Evolutionary conservation across 257 asterid species (phyloP), one percentile per base, ranked within the genome.

Genomic region (Pogostemon cablin): DNA sequence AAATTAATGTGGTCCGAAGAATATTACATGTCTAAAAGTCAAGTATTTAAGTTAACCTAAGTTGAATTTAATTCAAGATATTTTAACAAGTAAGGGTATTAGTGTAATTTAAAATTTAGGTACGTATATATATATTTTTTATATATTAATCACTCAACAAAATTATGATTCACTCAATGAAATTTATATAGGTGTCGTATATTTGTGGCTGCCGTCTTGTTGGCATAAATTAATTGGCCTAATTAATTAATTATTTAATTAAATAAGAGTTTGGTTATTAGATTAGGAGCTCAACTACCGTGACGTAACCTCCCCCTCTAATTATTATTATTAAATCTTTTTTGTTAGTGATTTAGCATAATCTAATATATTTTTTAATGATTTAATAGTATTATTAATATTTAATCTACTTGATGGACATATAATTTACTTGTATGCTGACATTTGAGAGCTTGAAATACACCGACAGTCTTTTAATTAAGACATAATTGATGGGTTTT

Each of bases 271-370:
- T 55, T 67, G 75, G 75, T 79, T 72, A 56, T 50, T 69, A 55
- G 72, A 54, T 54, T 54, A 69, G 48, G 44, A 61, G 4, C 65
- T 78, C 79, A 77, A 70, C 82, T 6, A 80, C 79, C 79, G 10
- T 77, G 84, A 80, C 85, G 71, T 65, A 80, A 61, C 42, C 81
- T 54, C 48, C n/a, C 46, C 17, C 65, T 37, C 43, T 61, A 40
- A 41, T 60, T 54, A 48, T 1, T 56, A 48, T 59, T 72, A 71
- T 57, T 11, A 50, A 5, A 15, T 35, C 58, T 12, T 15, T 53
- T 53, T 2, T 1, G 12, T 25, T 25, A 25, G 32, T 25, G 50
- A 46, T 8, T 46, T 46, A 46, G 5, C 10, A 20, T 2, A 15
- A 54, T 54, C 17, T 12, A 52, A 52, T 15, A 32, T 52, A 4